phyloP scores from a whole-genome alignment of 495 filamentous ascomycete genomes.

The Xylaria acuta region DNA sequence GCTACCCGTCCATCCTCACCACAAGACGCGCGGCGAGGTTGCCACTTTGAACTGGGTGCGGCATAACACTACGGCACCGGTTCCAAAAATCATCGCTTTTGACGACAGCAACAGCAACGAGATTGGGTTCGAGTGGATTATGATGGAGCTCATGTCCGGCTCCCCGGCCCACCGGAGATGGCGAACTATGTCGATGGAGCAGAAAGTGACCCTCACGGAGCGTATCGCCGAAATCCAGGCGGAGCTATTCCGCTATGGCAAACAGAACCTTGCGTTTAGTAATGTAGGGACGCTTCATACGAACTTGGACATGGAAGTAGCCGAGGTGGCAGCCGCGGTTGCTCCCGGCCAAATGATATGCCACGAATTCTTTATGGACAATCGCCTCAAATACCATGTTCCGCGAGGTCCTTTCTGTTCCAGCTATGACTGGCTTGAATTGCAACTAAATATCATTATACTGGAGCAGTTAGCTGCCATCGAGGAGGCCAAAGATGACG shows the following conservation, averaged over 20 bases:
- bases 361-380: conserved; percentile 14
- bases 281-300: conserved; percentile 48
- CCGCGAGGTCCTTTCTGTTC: conserved; percentile 25
- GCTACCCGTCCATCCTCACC: conserved; percentile 58
- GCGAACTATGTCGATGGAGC: conserved; percentile 39
- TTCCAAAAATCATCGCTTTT: conserved; percentile 56
- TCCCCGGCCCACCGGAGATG: conserved; percentile 48
- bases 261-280: conserved; percentile 7
- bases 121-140: conserved; percentile 65
- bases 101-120: conserved; percentile 52
- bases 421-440: conserved; percentile 23
- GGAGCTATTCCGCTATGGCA: conserved; percentile 35
- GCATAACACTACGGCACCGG: conserved; percentile 54
- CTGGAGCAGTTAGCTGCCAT: conserved; percentile 1
- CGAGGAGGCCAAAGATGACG: conserved; percentile 25
- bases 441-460: not conserved
- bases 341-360: conserved; percentile 10
- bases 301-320: conserved; percentile 24
- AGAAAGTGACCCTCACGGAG: conserved; percentile 42
- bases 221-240: conserved; percentile 34
- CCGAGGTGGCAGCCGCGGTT: conserved; percentile 29
- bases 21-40: conserved; percentile 62
- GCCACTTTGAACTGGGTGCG: conserved; percentile 58
- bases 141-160: conserved; percentile 59
- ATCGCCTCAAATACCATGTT: conserved; percentile 9